phyloP scores from a whole-genome alignment of 176 grass and related monocot genomes.

The Oryza glumipatula region DNA sequence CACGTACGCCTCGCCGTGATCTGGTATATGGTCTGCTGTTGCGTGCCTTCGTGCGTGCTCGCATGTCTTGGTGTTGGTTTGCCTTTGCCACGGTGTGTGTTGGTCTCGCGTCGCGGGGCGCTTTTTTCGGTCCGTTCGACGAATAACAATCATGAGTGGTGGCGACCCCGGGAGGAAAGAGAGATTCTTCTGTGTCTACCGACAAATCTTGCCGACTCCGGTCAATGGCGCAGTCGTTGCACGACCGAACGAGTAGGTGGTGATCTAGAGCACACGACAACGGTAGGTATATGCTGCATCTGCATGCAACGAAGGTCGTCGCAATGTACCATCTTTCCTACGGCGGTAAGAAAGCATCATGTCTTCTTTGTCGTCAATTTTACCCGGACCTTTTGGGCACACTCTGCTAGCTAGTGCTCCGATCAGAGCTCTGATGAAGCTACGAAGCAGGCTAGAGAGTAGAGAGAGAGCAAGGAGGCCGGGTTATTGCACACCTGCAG shows the following conservation, averaged over 20 bases:
- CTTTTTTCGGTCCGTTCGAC: neutral
- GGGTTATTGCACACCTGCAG: neutral
- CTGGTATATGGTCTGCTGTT: neutral
- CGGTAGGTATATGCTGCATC: neutral
- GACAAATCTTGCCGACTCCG: constrained; percentile 47
- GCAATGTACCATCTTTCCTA: neutral
- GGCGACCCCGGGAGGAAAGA: constrained; percentile 10
- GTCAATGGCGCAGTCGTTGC: constrained; percentile 12
- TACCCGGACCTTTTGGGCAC: constrained; percentile 13
- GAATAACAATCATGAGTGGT: constrained; percentile 35
- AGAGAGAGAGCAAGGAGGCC: neutral
- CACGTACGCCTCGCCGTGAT: neutral
- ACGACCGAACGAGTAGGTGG: neutral
- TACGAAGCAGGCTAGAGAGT: neutral
- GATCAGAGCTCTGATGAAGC: constrained; percentile 6
- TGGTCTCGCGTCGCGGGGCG: neutral
- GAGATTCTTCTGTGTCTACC: constrained; percentile 18
- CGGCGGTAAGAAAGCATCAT: constrained; percentile 28
- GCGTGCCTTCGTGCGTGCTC: neutral
- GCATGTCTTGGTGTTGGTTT: constrained; percentile 25
- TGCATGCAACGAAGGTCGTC: neutral
- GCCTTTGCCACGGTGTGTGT: constrained; percentile 24
- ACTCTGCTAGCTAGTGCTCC: constrained; percentile 20
- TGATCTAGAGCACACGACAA: neutral
- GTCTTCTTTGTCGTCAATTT: constrained; percentile 19